A percentile compares a stretch with the other conserved stretches of the same genome.
Conservation (phyloP, 371 early-diverging fungal genomes). For the Rhizomucor pusillus region DNA sequence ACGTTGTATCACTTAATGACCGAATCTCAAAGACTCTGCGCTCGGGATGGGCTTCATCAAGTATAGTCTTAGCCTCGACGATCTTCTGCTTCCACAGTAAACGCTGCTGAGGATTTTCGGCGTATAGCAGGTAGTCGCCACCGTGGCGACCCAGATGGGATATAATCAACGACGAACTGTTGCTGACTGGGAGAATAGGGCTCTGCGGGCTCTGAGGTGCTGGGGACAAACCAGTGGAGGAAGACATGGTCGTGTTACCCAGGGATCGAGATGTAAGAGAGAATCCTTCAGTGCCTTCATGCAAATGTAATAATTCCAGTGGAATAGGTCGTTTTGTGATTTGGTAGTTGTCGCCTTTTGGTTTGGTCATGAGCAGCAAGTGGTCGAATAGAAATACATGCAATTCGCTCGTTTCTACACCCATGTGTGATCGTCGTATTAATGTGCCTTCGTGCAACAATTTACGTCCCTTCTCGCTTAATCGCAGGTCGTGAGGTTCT, state of each 20-base stretch:
- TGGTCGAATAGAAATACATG: constrained; percentile 88
- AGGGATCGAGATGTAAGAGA: constrained; percentile 8
- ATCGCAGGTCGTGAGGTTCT: constrained; percentile 54
- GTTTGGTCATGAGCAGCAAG: constrained; percentile 69
- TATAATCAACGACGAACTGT: constrained; percentile 21
- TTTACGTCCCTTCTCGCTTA: constrained; percentile 68
- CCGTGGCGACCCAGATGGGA: constrained; percentile 78
- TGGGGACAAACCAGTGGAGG: neutral
- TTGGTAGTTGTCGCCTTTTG: constrained; percentile 50
- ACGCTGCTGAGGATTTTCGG: constrained; percentile 69
- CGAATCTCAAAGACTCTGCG: constrained; percentile 64
- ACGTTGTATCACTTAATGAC: constrained; percentile 40
- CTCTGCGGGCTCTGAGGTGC: neutral
- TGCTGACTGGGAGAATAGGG: neutral
- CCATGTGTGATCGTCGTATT: constrained; percentile 63
- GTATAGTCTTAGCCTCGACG: constrained; percentile 62
- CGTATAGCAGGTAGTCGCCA: constrained; percentile 66
- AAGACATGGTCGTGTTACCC: constrained; percentile 5
- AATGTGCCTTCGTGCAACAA: constrained; percentile 79
- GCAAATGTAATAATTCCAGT: constrained; percentile 52
- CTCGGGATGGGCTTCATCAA: constrained; percentile 37
- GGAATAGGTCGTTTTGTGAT: constrained; percentile 64
- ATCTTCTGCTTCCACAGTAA: constrained; percentile 84
- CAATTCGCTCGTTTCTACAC: constrained; percentile 66
- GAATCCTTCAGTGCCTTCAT: constrained; percentile 49